These are phyloP conservation scores for Gossypium rotundifolium DNA, from an alignment of 345 rosid genomes.

Conservation along the genomic window DNA sequence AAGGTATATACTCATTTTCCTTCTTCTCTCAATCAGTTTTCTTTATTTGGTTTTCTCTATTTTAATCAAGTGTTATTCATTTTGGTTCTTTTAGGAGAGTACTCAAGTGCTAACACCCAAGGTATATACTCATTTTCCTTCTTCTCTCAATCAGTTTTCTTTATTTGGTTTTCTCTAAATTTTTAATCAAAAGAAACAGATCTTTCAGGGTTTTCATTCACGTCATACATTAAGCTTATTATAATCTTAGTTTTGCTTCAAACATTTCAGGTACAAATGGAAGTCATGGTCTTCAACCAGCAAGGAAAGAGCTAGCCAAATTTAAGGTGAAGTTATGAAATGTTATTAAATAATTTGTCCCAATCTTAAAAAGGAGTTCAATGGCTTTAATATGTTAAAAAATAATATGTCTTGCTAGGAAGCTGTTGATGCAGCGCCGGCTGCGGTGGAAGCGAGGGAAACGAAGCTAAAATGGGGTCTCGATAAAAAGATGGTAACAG, in stretches of 20 bases:
- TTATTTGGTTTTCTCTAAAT: neutral
- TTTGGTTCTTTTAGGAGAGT: conserved; percentile 16
- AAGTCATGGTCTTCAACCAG: neutral
- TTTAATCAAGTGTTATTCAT: too few relatives aligned
- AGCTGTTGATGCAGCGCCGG: conserved; percentile 1
- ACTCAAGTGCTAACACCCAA: conserved; percentile 16
- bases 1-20: conserved; percentile 15
- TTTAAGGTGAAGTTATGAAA: conserved; percentile 9
- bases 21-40: neutral
- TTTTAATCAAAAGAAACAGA: neutral
- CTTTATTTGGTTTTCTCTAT: too few relatives aligned
- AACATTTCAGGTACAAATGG: neutral
- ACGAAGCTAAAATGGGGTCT: conserved; percentile 11
- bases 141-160: neutral
- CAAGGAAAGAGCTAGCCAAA: neutral
- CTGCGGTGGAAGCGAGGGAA: conserved; percentile 22
- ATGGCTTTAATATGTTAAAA: too few relatives aligned
- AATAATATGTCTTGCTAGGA: conserved; percentile 1
- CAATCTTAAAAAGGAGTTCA: too few relatives aligned
- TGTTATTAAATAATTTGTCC: too few relatives aligned
- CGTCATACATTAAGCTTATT: neutral
- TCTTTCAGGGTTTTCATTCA: neutral
- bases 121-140: conserved; percentile 12
- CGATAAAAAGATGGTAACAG: conserved; percentile 13
- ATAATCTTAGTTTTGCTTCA: neutral